A percentile compares a stretch with the other conserved stretches of the same genome.
Conservation (phyloP, 2,329 filamentous ascomycete species). For the Sphaerulina vaccinii region DNA sequence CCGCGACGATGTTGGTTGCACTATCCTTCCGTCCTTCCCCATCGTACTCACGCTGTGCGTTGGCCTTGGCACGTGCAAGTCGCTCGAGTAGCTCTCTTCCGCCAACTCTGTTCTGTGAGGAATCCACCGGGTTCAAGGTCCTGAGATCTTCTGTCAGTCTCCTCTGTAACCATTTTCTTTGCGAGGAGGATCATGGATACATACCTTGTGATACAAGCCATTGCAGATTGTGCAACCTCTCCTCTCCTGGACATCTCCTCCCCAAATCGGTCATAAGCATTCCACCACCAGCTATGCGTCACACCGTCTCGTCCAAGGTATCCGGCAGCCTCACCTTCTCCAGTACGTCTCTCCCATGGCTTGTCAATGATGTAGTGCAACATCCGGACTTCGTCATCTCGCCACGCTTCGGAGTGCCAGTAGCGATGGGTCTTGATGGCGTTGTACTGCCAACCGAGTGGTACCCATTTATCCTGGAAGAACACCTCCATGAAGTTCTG, state of each 20-base stretch:
- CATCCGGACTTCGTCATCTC: constrained; percentile 49
- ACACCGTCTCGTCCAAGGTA: constrained; percentile 53
- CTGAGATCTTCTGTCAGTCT: no score
- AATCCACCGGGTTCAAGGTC: no score
- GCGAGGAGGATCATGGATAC: no score
- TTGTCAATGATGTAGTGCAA: constrained; percentile 58
- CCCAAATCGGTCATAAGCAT: constrained; percentile 45
- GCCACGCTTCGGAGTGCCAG: constrained; percentile 53
- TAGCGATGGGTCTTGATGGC: constrained; percentile 56
- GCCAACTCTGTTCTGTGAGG: no score
- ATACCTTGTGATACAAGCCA: not conserved
- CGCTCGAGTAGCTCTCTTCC: no score
- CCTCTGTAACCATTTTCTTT: no score
- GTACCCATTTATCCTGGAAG: constrained; percentile 47
- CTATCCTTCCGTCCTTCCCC: no score
- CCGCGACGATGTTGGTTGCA: no score
- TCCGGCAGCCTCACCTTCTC: constrained; percentile 30
- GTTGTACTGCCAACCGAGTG: constrained; percentile 52
- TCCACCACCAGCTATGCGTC: constrained; percentile 57
- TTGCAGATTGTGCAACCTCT: not conserved
- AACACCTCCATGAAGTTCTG: constrained; percentile 55
- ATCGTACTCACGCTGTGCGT: no score
- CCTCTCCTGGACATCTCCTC: constrained; percentile 8
- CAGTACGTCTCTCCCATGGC: constrained; percentile 51
- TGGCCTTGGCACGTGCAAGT: no score